Percentiles rank a stretch among this genome's conserved stretches.
Evolutionary conservation across 495 filamentous ascomycete genomes (phyloP).

Genomic region (Podospora bellae-mahoneyi): DNA sequence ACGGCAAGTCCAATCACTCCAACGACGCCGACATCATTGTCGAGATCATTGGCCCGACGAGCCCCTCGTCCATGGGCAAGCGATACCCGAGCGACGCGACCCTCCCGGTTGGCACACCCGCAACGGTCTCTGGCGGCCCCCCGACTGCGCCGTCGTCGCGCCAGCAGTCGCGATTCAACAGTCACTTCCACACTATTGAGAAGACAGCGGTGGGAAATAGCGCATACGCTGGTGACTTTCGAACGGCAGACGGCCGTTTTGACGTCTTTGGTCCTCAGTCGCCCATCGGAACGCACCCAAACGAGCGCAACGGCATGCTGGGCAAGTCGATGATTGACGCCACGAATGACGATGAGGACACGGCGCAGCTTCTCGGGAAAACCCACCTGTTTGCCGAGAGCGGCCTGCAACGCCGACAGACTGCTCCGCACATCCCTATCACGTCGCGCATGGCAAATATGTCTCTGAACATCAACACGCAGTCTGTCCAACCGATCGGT

Average conservation of each 20-base stretch:
- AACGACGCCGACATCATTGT: constrained; percentile 78
- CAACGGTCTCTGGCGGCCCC: constrained; percentile 47
- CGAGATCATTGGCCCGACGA: constrained; percentile 57
- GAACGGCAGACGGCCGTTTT: constrained; percentile 32
- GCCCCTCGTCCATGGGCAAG: constrained; percentile 38
- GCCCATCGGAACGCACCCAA: constrained; percentile 71
- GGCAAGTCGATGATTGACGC: constrained; percentile 83
- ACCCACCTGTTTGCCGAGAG: constrained; percentile 81
- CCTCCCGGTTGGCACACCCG: constrained; percentile 27
- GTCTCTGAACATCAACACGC: constrained; percentile 69
- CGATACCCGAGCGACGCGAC: constrained; percentile 38
- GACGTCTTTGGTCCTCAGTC: constrained; percentile 81
- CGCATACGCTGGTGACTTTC: constrained; percentile 58
- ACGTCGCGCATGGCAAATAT: constrained; percentile 63
- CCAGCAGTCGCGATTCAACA: constrained; percentile 73
- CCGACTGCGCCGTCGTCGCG: constrained; percentile 55
- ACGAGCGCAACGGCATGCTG: constrained; percentile 64
- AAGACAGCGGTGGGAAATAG: constrained; percentile 63
- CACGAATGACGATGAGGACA: constrained; percentile 73
- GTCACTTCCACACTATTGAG: constrained; percentile 70
- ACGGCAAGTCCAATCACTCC: constrained; percentile 74
- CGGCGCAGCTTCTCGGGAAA: constrained; percentile 74
- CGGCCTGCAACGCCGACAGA: constrained; percentile 64
- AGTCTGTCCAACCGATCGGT: constrained; percentile 50
- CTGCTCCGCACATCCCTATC: constrained; percentile 70